phyloP scores from a whole-genome alignment of 2,329 filamentous ascomycete species.

The Xylaria sp. region DNA sequence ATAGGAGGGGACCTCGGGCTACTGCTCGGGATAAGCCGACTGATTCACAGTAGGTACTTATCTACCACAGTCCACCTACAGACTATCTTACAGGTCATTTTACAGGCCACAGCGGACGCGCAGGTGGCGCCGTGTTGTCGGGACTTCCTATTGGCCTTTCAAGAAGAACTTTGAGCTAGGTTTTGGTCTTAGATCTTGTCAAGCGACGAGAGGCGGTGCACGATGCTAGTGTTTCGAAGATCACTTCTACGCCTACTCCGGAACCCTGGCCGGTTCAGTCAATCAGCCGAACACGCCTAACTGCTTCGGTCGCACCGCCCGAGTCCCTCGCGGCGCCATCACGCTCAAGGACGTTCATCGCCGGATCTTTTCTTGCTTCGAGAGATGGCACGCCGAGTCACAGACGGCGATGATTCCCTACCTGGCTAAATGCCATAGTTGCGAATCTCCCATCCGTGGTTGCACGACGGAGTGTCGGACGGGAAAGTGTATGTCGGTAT shows the following conservation, averaged over 20 bases:
- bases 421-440: constrained; percentile 28
- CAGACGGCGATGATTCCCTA: constrained; percentile 38
- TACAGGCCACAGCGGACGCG: neutral
- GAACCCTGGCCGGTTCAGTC: constrained; percentile 23
- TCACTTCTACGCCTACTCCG: constrained; percentile 6
- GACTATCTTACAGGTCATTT: too few species aligned
- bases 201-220: constrained; percentile 3
- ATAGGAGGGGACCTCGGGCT: neutral
- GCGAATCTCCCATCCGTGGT: constrained; percentile 3
- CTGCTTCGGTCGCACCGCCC: constrained; percentile 32
- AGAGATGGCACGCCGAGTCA: constrained; percentile 38
- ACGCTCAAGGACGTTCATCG: constrained; percentile 32
- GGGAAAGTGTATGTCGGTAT: constrained; percentile 11
- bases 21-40: neutral
- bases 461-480: constrained; percentile 3
- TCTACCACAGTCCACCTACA: neutral
- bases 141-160: constrained; percentile 11
- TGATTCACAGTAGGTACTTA: neutral
- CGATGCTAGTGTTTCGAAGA: neutral
- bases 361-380: constrained; percentile 35
- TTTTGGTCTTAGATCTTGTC: neutral
- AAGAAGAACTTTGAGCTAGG: neutral
- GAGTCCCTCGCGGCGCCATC: constrained; percentile 31
- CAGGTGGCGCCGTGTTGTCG: neutral
- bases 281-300: constrained; percentile 30